phyloP scores from a whole-genome alignment of 2,329 filamentous ascomycete species.

The Neopestalotiopsis sp. region DNA sequence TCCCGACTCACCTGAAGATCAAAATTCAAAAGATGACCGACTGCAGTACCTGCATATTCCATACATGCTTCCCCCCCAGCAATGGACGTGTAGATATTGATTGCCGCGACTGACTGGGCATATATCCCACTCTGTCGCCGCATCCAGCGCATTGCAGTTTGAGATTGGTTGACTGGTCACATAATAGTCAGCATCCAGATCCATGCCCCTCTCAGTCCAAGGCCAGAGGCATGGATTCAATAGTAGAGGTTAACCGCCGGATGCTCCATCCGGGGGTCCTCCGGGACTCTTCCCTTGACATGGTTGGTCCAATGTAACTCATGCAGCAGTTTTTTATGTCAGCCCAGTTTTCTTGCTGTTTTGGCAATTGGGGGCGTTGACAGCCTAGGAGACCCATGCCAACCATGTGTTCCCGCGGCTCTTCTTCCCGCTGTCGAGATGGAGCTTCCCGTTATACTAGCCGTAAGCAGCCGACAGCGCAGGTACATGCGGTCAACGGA shows the following conservation, averaged over 20 bases:
- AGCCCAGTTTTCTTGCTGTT: neutral
- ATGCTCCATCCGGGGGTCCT: neutral
- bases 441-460: neutral
- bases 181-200: neutral
- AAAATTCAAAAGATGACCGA: neutral
- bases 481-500: neutral
- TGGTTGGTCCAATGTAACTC: neutral
- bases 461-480: neutral
- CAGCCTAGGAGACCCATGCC: neutral
- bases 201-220: neutral
- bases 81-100: too few relatives aligned
- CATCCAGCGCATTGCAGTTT: neutral
- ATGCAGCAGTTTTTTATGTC: neutral
- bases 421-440: neutral
- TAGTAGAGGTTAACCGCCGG: neutral
- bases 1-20: neutral
- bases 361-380: neutral
- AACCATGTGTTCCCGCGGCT: conserved; percentile 1
- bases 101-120: neutral
- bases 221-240: neutral
- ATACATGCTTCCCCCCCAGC: neutral
- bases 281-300: neutral
- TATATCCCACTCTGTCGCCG: neutral
- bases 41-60: neutral
- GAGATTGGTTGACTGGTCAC: neutral